Conservation (phyloP, 371 early-diverging fungal species). For the Saksenaea oblongispora region DNA sequence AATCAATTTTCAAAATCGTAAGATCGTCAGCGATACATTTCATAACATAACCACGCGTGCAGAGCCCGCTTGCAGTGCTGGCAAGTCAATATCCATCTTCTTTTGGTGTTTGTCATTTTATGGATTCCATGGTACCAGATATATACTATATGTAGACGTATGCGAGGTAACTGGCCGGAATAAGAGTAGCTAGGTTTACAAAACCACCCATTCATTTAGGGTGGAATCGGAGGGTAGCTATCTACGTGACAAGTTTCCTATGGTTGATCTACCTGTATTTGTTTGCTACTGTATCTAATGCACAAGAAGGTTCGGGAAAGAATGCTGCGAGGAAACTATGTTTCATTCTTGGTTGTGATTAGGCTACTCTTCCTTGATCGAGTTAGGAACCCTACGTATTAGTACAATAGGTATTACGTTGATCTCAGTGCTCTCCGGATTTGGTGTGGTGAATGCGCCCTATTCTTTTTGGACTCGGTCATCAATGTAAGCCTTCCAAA, state of each 20-base stretch:
- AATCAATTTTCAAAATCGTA: slow-evolving; percentile 71
- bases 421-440: slow-evolving; percentile 92
- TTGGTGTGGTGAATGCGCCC: slow-evolving; percentile 91
- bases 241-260: slow-evolving; percentile 41
- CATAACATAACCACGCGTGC: background rate
- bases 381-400: slow-evolving; percentile 76
- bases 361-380: slow-evolving; percentile 39
- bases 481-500: slow-evolving; percentile 10
- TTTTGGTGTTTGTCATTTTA: slow-evolving; percentile 68
- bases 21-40: slow-evolving; percentile 9
- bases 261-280: slow-evolving; percentile 70
- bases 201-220: slow-evolving; percentile 38
- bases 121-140: slow-evolving; percentile 80
- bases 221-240: slow-evolving; percentile 23
- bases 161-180: slow-evolving; percentile 17
- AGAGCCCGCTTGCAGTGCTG: slow-evolving; percentile 78
- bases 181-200: slow-evolving; percentile 24
- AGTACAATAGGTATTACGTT: slow-evolving; percentile 89
- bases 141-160: slow-evolving; percentile 58
- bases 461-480: slow-evolving; percentile 57
- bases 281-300: slow-evolving; percentile 68
- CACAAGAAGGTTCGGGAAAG: slow-evolving; percentile 7
- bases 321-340: background rate
- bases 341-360: background rate
- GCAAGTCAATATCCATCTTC: slow-evolving; percentile 67